Evolutionary conservation across 2,329 filamentous ascomycete species (phyloP).

Genomic region (Stagonosporopsis rhizophila): DNA sequence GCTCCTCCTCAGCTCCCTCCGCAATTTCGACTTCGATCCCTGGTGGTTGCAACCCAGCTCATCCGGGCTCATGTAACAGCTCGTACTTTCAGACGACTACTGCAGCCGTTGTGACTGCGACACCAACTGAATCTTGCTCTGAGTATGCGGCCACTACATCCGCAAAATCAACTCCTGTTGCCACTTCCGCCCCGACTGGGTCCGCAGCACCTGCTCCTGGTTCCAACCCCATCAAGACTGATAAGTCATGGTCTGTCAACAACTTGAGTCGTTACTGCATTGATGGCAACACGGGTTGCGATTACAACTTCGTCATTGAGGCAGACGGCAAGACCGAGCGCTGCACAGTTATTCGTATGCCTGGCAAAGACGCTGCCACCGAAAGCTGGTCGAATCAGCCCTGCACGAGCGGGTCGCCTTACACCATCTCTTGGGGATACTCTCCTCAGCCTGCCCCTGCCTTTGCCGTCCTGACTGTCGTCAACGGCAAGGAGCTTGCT

Average conservation of each 20-base stretch:
- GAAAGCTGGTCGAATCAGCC: slow-evolving; percentile 24
- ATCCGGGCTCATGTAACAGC: slow-evolving; percentile 9
- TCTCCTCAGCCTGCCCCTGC: slow-evolving; percentile 18
- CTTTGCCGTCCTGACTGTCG: slow-evolving; percentile 22
- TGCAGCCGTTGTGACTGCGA: background rate
- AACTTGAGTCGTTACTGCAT: slow-evolving; percentile 23
- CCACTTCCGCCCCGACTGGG: background rate
- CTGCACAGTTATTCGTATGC: slow-evolving; percentile 25
- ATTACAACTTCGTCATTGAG: slow-evolving; percentile 26
- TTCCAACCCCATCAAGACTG: slow-evolving; percentile 17
- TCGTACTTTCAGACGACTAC: slow-evolving; percentile 10
- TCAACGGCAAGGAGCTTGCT: slow-evolving; percentile 20
- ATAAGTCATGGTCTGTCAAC: slow-evolving; percentile 23
- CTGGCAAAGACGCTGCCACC: slow-evolving; percentile 20
- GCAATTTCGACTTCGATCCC: slow-evolving; percentile 7
- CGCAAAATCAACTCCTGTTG: background rate
- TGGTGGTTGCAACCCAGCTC: slow-evolving; percentile 15
- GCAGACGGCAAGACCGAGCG: slow-evolving; percentile 21
- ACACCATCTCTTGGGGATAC: slow-evolving; percentile 26
- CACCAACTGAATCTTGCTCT: slow-evolving; percentile 8
- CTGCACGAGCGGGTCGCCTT: slow-evolving; percentile 15
- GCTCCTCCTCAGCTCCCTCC: background rate
- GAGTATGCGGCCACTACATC: slow-evolving; percentile 10
- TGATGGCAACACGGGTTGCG: slow-evolving; percentile 24
- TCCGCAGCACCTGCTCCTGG: slow-evolving; percentile 7